Conservation (phyloP, 306 rosid genomes). For the Prunus padus region DNA sequence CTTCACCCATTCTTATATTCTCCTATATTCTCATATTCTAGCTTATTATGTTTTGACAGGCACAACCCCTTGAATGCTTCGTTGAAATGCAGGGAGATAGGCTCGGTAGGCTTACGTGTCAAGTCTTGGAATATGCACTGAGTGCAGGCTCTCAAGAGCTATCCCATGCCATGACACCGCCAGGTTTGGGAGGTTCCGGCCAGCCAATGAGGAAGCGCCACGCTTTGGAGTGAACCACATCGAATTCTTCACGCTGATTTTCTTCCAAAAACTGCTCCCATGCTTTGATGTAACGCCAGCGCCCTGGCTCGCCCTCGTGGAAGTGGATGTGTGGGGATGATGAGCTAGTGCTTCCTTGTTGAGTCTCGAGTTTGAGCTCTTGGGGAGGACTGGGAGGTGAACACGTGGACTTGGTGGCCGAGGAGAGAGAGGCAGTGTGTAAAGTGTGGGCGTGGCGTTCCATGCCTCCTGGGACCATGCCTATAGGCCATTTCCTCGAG, state of each 20-base stretch:
- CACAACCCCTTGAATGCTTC: conserved; percentile 59
- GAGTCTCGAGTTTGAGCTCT: conserved; percentile 8
- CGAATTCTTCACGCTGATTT: conserved; percentile 50
- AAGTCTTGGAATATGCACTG: conserved; percentile 79
- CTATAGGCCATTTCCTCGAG: conserved; percentile 90
- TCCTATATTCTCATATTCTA: too few species aligned
- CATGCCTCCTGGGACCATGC: conserved; percentile 90
- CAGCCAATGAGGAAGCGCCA: conserved; percentile 81
- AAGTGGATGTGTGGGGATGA: conserved; percentile 66
- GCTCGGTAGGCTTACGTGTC: conserved; percentile 48
- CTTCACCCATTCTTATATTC: too few species aligned
- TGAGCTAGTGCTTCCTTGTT: conserved; percentile 28
- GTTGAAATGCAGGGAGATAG: conserved; percentile 61
- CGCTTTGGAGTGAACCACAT: conserved; percentile 92
- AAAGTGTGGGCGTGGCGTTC: conserved; percentile 92
- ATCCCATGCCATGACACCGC: conserved; percentile 98
- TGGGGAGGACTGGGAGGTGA: conserved; percentile 54
- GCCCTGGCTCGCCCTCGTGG: conserved; percentile 86
- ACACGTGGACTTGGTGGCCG: conserved; percentile 82
- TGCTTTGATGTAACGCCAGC: conserved; percentile 90
- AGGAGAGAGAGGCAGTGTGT: conserved; percentile 75
- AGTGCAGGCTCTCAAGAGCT: conserved; percentile 87
- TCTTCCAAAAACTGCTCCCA: conserved; percentile 77
- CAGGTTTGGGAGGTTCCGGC: conserved; percentile 68
- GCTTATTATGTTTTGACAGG: conserved; percentile 28